A percentile compares a stretch with the other conserved stretches of the same genome.
phyloP scores from a whole-genome alignment of 2,329 filamentous ascomycete species.

The Pyrenochaeta sp. region DNA sequence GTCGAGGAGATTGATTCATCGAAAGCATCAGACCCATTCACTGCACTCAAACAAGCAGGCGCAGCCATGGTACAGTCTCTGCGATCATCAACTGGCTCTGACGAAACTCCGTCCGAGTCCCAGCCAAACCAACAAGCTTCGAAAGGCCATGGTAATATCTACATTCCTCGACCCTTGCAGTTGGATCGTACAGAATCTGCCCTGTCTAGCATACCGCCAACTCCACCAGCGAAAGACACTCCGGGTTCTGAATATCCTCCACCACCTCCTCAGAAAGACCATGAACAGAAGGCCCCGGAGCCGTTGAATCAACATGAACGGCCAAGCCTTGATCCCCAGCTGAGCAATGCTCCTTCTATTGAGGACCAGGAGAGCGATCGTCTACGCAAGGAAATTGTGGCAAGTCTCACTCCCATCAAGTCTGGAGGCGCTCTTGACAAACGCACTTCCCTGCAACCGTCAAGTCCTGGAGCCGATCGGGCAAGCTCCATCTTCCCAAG shows the following conservation, averaged over 20 bases:
- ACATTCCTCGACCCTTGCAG: conserved; percentile 45
- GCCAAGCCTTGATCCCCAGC: conserved; percentile 37
- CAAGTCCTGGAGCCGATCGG: conserved; percentile 43
- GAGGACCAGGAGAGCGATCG: conserved; percentile 74
- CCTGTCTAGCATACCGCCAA: conserved; percentile 51
- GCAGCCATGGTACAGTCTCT: conserved; percentile 58
- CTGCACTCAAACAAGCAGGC: conserved; percentile 56
- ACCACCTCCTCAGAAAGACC: conserved; percentile 46
- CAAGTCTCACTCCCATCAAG: conserved; percentile 62
- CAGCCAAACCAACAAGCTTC: conserved; percentile 9
- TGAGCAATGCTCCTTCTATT: conserved; percentile 61
- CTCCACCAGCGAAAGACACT: conserved; percentile 56
- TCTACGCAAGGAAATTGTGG: conserved; percentile 76
- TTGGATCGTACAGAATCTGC: conserved; percentile 47
- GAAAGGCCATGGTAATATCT: conserved; percentile 43
- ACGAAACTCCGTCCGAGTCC: conserved; percentile 25
- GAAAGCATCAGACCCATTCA: conserved; percentile 44
- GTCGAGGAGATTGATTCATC: conserved; percentile 29
- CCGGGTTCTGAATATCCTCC: conserved; percentile 39
- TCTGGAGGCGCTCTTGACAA: conserved; percentile 28
- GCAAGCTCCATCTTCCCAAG: conserved; percentile 70
- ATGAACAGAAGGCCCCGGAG: conserved; percentile 50
- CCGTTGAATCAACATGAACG: conserved; percentile 22
- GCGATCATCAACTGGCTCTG: conserved; percentile 46
- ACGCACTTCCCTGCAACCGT: conserved; percentile 34